Base-by-base conservation (phyloP, 163 green algal species). In the Chlamydomonas reinhardtii region DNA sequence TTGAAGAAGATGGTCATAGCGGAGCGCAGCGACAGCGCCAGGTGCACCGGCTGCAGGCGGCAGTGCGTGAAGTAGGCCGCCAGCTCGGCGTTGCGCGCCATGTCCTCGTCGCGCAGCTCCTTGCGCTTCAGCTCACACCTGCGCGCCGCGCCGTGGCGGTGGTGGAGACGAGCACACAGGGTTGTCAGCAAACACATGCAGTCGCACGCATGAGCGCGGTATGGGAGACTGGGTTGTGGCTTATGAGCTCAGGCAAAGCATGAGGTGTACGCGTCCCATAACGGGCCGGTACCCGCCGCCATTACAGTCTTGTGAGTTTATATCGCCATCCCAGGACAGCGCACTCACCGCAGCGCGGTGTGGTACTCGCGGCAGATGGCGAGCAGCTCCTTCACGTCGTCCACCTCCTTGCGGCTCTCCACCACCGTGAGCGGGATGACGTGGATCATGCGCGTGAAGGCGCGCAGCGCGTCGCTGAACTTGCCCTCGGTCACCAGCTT, bases 31-130 rank as follows among this genome's bases (percentile, higher is more conserved):
- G 86, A 89, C n/a, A 99, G 96, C 70, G 94, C 94, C 78, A 94
- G 75, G 94, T 99, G 98, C 88, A 98, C 94, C 0, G 95, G 94
- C 94, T 99, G 95, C 91, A 99, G 92, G 61, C 95, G 94, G 94
- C 94, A 98, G 94, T 99, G 98, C n/a, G 98, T 99, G 94, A 99
- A 99, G 95, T 99, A 99, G 24, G 97, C 97, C n/a, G 98, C 97
- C 83, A 99, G 94, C 95, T 99, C 98, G 25, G 96, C 96, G 29
- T 92, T 91, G 48, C 95, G 93, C 22, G 82, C 89, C 71, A 91
- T 86, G 64, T 96, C 93, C 27, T 95, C 92, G 43, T 97, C 94
- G 70, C 69, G 68, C 79, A 94, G 83, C 87, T 96, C 93, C 89
- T 98, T 98, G 76, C 97, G 94, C 92, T 93, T 95, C 70, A 99